phyloP scores from a whole-genome alignment of 371 early-diverging fungal species.

The Nematocida parisii region DNA sequence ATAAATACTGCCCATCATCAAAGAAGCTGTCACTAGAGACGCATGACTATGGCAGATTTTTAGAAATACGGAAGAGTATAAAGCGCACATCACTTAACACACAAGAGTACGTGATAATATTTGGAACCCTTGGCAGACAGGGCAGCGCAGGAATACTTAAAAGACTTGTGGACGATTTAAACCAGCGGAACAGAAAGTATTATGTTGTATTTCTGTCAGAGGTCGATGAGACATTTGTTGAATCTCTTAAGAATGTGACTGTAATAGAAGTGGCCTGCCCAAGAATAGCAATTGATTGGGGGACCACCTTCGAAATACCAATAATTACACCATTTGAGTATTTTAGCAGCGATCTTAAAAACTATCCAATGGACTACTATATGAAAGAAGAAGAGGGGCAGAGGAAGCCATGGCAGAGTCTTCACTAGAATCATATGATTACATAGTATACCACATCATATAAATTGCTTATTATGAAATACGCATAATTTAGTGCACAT shows the following conservation, averaged over 20 bases:
- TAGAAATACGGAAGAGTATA: constrained; percentile 76
- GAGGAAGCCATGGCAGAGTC: constrained; percentile 60
- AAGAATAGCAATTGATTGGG: constrained; percentile 96
- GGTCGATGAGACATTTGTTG: constrained; percentile 65
- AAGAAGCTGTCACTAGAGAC: constrained; percentile 83
- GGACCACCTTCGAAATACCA: constrained; percentile 85
- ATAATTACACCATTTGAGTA: constrained; percentile 92
- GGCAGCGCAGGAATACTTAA: constrained; percentile 85
- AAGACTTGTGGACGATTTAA: constrained; percentile 59
- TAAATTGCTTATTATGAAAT: too few relatives aligned
- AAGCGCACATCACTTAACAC: constrained; percentile 57
- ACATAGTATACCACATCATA: too few relatives aligned
- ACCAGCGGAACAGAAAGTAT: constrained; percentile 74
- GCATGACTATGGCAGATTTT: constrained; percentile 87
- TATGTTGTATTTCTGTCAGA: constrained; percentile 66
- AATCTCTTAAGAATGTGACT: constrained; percentile 54
- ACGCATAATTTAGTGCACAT: too few relatives aligned
- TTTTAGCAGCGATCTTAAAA: constrained; percentile 71
- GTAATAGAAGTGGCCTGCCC: constrained; percentile 97
- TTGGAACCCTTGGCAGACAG: constrained; percentile 95
- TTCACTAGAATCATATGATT: background rate
- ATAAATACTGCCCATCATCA: constrained; percentile 91
- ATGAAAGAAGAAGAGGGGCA: constrained; percentile 56
- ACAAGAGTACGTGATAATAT: constrained; percentile 79
- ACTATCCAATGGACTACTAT: constrained; percentile 70